Conservation (phyloP, 1,284 basidiomycete species). For the Cutaneotrichosporon daszewskae region DNA sequence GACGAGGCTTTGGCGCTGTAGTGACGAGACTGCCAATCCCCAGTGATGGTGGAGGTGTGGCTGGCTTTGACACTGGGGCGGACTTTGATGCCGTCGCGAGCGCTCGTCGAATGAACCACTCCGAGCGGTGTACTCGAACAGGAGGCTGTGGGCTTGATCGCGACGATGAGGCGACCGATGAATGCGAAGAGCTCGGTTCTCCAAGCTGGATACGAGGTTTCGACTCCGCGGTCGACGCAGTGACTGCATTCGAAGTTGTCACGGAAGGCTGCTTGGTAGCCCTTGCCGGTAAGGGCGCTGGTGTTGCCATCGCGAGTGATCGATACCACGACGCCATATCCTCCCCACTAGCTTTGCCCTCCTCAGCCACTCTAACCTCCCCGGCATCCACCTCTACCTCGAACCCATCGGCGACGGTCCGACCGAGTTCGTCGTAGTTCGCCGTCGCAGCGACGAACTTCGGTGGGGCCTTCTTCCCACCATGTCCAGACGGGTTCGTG, state of each 20-base stretch:
- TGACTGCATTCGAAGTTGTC: too few relatives aligned
- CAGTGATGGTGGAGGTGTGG: slow-evolving; percentile 9
- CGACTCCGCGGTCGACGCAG: background rate
- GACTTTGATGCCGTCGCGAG: slow-evolving; percentile 17
- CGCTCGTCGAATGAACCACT: slow-evolving; percentile 46
- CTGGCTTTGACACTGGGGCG: slow-evolving; percentile 1
- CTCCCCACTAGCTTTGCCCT: slow-evolving; percentile 19
- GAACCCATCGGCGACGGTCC: slow-evolving; percentile 24
- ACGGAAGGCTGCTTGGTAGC: background rate
- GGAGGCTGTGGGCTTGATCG: background rate
- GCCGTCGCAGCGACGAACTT: slow-evolving; percentile 27
- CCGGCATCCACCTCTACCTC: slow-evolving; percentile 19
- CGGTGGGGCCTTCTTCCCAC: slow-evolving; percentile 23
- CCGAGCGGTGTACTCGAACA: slow-evolving; percentile 26
- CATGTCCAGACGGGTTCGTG: slow-evolving; percentile 34
- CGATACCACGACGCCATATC: slow-evolving; percentile 43
- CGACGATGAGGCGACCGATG: background rate
- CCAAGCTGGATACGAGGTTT: background rate
- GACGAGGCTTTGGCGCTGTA: slow-evolving; percentile 9
- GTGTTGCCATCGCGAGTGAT: slow-evolving; percentile 10
- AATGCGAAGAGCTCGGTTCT: background rate
- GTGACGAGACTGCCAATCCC: slow-evolving; percentile 33
- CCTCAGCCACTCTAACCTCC: background rate
- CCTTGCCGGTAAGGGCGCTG: background rate
- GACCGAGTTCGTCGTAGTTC: slow-evolving; percentile 36